Evolutionary conservation across 768 basidiomycete species (phyloP), one percentile per base, ranked within the genome.

Genomic region (Leccinum ochraceum): DNA sequence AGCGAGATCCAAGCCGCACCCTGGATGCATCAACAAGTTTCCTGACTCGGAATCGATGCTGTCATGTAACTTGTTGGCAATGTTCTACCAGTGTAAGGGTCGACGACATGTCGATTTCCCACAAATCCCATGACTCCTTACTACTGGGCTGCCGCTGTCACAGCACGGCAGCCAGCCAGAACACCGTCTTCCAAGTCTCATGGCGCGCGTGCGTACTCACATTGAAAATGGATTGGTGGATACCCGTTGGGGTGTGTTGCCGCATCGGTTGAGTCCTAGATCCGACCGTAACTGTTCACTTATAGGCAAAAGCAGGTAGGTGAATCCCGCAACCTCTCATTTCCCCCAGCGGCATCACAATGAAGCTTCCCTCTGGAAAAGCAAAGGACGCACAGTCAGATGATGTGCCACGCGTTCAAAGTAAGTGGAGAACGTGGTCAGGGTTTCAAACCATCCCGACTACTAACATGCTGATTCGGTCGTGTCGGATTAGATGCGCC

Each of bases 341-440:
- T 17, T 3, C 17, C 16, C 17, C 16, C 1, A 39, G 7, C 7
- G 39, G 39, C 4, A 39, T 17, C 39, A 8, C 17, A 8, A 66
- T 69, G 67, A 60, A 61, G 46, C 37, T 42, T 48, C 36, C 57
- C 48, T 61, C 50, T 49, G 53, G 61, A 49, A 69, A 58, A 34
- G 34, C 37, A 26, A 53, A 37, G n/a, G 52, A 57, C 6, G 3
- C 20, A 52, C 51, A 3, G 9, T 6, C 53, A 49, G 49, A 46
- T n/a, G 60, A 50, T 49, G 44, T 0, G 10, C 14, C 48, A 20
- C 13, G 13, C 26, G 34, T n/a, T 58, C 63, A 49, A 59, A 46
- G 66, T 65, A 51, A 1, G 63, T 52, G 17, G 32, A 13, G 17
- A 44, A 54, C 11, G 3, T 6, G 39, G 39, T 39, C 52, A 30